phyloP scores from a whole-genome alignment of 345 rosid genomes.

The Acer campestre region DNA sequence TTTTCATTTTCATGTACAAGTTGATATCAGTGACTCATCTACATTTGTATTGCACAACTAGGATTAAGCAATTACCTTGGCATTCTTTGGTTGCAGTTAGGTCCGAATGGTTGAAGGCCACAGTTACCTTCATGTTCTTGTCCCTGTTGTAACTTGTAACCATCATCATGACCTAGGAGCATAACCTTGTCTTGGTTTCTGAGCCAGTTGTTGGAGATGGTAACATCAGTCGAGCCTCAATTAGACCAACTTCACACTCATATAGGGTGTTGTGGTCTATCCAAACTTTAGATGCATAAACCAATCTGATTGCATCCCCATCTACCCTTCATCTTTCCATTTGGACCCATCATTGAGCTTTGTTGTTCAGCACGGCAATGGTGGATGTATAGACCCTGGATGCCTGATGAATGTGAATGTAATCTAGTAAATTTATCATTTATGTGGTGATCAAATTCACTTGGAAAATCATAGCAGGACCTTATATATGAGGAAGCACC shows the following conservation, averaged over 20 bases:
- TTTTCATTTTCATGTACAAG: background rate
- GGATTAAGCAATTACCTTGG: slow-evolving; percentile 46
- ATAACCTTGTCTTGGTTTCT: slow-evolving; percentile 90
- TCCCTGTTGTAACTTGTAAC: slow-evolving; percentile 52
- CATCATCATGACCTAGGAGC: slow-evolving; percentile 85
- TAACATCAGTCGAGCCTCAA: slow-evolving; percentile 55
- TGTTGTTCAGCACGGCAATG: too few species aligned
- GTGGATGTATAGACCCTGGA: too few species aligned
- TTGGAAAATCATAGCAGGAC: slow-evolving; percentile 2
- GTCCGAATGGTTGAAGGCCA: slow-evolving; percentile 76
- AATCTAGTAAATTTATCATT: background rate
- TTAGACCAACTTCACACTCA: too few species aligned
- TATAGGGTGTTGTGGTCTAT: too few species aligned
- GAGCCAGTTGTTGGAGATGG: too few species aligned
- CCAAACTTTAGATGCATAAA: too few species aligned
- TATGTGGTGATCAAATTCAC: background rate
- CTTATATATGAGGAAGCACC: slow-evolving; percentile 63
- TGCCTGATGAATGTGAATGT: background rate
- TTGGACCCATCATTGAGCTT: too few species aligned
- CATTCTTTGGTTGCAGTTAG: slow-evolving; percentile 86
- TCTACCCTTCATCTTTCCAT: too few species aligned
- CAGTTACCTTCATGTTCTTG: slow-evolving; percentile 66
- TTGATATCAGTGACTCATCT: background rate
- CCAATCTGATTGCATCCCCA: too few species aligned
- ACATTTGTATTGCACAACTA: slow-evolving; percentile 24